Percentiles rank a stretch among this genome's conserved stretches.
Evolutionary conservation across 2,329 filamentous ascomycete genomes (phyloP).

Genomic region (Immersiporthe knoxdaviesiana): DNA sequence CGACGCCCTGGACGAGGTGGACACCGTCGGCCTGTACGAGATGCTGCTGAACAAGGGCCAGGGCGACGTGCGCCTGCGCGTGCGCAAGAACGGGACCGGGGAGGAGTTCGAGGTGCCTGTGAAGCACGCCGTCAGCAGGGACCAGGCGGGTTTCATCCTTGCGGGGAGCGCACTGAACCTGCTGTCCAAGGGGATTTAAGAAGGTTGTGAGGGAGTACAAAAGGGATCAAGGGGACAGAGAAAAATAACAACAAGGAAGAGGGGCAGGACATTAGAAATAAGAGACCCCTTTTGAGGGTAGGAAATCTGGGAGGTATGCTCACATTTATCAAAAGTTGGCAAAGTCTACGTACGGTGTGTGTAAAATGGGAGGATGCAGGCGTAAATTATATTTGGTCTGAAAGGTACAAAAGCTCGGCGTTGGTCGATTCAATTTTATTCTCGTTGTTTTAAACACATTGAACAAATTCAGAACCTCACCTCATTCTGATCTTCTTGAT

Average conservation of each 20-base stretch:
- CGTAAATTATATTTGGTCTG: constrained; percentile 3
- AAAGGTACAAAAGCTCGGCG: constrained; percentile 6
- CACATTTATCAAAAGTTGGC: neutral
- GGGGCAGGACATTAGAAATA: too few species aligned
- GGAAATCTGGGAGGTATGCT: neutral
- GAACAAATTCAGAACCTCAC: neutral
- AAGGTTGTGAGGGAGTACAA: too few species aligned
- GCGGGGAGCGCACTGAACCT: constrained; percentile 94
- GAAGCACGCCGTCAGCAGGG: constrained; percentile 85
- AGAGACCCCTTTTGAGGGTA: neutral
- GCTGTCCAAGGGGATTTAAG: constrained; percentile 62
- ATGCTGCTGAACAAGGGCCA: constrained; percentile 78
- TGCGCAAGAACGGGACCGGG: constrained; percentile 64
- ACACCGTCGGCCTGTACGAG: constrained; percentile 81
- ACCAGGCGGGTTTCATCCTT: constrained; percentile 90
- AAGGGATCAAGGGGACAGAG: neutral
- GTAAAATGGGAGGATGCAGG: constrained; percentile 17
- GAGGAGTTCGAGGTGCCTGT: constrained; percentile 72
- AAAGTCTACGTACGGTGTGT: constrained; percentile 3
- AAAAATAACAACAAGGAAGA: neutral
- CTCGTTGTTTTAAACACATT: neutral
- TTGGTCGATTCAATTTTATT: constrained; percentile 7
- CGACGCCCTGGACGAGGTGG: constrained; percentile 79
- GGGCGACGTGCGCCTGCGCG: constrained; percentile 72
- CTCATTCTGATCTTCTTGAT: too few species aligned